Percentiles rank a stretch among this genome's conserved stretches.
phyloP scores from a whole-genome alignment of 2,329 filamentous ascomycete species.

The Cyclaneusma minus region DNA sequence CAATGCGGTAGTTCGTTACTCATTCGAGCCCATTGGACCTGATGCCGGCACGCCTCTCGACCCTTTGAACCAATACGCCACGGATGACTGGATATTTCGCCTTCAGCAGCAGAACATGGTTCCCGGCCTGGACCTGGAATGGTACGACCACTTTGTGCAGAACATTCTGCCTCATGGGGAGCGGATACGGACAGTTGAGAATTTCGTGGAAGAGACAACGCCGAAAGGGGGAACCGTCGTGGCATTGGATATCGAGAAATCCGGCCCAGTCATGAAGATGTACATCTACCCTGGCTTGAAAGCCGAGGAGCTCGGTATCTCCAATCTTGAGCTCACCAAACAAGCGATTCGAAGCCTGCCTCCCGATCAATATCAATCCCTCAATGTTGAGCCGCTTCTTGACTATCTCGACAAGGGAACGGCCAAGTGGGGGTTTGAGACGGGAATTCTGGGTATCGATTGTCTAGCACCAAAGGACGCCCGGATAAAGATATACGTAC shows the following conservation, averaged over 20 bases:
- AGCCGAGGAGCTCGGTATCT: conserved; percentile 11
- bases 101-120: conserved; percentile 9
- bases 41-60: conserved; percentile 10
- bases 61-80: conserved; percentile 10
- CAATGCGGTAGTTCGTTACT: conserved; percentile 10
- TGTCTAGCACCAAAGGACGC: conserved; percentile 9
- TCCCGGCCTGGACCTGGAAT: conserved; percentile 11
- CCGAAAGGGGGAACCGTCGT: conserved; percentile 12
- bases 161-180: conserved; percentile 6
- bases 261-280: conserved; percentile 11
- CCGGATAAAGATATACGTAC: conserved; percentile 13
- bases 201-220: conserved; percentile 12
- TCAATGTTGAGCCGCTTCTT: conserved; percentile 10
- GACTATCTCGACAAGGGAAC: conserved; percentile 12
- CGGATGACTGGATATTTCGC: conserved; percentile 9
- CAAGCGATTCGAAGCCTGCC: conserved; percentile 10
- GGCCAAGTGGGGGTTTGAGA: conserved; percentile 10
- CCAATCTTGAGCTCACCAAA: conserved; percentile 10
- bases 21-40: conserved; percentile 13
- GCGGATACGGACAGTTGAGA: conserved; percentile 5
- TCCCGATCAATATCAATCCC: conserved; percentile 8
- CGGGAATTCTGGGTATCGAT: conserved; percentile 13
- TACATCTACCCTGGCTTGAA: conserved; percentile 13
- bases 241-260: conserved; percentile 12
- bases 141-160: conserved; percentile 11